Base-by-base conservation (phyloP, 148 eudicot species). In the Amaranthus palmeri region DNA sequence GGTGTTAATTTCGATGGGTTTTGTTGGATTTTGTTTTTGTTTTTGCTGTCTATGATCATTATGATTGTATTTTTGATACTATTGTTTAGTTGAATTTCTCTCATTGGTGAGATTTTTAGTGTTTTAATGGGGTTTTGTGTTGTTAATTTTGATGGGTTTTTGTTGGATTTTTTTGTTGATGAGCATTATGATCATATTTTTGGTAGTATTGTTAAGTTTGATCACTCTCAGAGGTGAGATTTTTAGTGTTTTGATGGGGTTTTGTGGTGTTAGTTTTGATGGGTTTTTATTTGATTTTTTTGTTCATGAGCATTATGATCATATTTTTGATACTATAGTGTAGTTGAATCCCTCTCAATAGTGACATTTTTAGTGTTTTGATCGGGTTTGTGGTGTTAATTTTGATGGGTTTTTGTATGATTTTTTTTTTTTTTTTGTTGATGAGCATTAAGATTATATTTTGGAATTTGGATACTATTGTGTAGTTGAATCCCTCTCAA, bases 311-410 rank as follows among this genome's bases (percentile, higher is more conserved):
- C 92, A 96, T 75, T 96, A 96, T 76, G 88, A 87, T 44, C 78
- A 90, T 71, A 96, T 96, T 67, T 92, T 96, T 59, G 93, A 96
- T 70, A 96, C 99, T 8, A 88, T 92, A 73, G 96, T 95, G 64
- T 25, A 25, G 36, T 25, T 25, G 99, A 95, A 42, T 88, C 97
- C 17, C 93, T 95, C 50, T 81, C 96, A 5, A 93, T 86, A 90
- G 98, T 90, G 25, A 5, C 0, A 12, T 0, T 58, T 52, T 9
- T 45, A 4, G 7, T 52, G 18, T 12, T 61, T 18, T 45, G 3
- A 42, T 54, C 54, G 1, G 10, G 13, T 54, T 49, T 54, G 8
- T 44, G 7, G 6, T 25, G 55, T 45, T 54, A 0, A 65, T 74
- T 36, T 46, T 65, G 53, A 14, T 44, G 62, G 42, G 61, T 44